Percentiles rank a stretch among this genome's conserved stretches.
phyloP scores from a whole-genome alignment of 2,329 filamentous ascomycete genomes.

The Cordyceps farinosa region DNA sequence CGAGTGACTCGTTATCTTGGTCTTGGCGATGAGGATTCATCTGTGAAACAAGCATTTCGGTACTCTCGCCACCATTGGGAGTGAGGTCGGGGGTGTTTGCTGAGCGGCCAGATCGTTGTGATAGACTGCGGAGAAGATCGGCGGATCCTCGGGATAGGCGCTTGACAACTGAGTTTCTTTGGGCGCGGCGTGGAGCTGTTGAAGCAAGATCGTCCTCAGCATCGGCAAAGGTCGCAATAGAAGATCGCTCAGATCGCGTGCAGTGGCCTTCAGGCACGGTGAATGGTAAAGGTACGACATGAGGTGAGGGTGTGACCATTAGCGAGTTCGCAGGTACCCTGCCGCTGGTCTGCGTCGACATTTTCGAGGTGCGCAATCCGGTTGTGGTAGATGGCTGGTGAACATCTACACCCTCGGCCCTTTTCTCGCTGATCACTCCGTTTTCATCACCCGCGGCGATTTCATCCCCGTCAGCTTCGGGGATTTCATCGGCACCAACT shows the following conservation, averaged over 20 bases:
- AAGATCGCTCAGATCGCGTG: conserved; percentile 53
- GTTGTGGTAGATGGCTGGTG: neutral
- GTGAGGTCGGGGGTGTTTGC: conserved; percentile 12
- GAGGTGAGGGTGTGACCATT: conserved; percentile 37
- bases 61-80: conserved; percentile 35
- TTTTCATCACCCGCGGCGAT: conserved; percentile 26
- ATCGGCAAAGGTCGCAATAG: conserved; percentile 67
- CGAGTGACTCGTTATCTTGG: conserved; percentile 50
- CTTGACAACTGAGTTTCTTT: conserved; percentile 41
- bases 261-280: conserved; percentile 46
- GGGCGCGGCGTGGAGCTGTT: conserved; percentile 23
- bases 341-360: conserved; percentile 17
- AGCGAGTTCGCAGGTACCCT: conserved; percentile 20
- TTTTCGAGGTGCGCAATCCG: neutral
- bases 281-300: conserved; percentile 64
- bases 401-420: conserved; percentile 17
- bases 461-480: conserved; percentile 26
- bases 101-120: conserved; percentile 23
- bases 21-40: conserved; percentile 26
- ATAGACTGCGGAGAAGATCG: conserved; percentile 37
- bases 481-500: conserved; percentile 48
- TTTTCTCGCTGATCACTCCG: conserved; percentile 30
- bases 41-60: conserved; percentile 44
- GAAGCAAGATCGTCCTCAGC: conserved; percentile 42
- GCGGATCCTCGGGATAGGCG: conserved; percentile 47